These are phyloP conservation scores for Chiua virens DNA, from an alignment of 768 basidiomycete genomes.

Conservation along the genomic window DNA sequence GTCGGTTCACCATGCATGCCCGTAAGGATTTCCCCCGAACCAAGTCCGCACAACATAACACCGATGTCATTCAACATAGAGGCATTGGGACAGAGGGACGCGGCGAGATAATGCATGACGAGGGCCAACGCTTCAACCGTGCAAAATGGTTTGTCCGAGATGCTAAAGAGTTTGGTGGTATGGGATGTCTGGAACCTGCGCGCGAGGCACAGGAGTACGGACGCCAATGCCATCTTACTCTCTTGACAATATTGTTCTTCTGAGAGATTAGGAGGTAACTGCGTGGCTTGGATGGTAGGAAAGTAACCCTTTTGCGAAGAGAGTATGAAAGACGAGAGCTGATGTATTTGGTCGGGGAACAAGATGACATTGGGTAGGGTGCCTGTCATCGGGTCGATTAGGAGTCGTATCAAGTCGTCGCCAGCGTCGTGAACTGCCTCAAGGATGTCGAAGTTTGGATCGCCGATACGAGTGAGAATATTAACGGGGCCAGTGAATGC, in stretches of 20 bases:
- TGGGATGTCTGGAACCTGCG: constrained; percentile 41
- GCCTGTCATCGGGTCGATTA: constrained; percentile 37
- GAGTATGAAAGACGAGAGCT: constrained; percentile 39
- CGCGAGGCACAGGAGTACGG: constrained; percentile 45
- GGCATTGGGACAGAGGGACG: constrained; percentile 44
- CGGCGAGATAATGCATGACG: constrained; percentile 48
- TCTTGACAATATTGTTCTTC: constrained; percentile 25
- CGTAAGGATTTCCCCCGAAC: constrained; percentile 19
- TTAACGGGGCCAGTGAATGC: constrained; percentile 22
- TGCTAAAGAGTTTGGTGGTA: constrained; percentile 21
- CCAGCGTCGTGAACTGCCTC: constrained; percentile 35
- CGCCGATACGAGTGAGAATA: constrained; percentile 25
- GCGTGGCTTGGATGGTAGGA: constrained; percentile 31
- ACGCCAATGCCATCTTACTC: constrained; percentile 36
- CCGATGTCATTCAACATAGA: constrained; percentile 52
- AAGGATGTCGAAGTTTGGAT: constrained; percentile 38
- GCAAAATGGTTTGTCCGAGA: constrained; percentile 28
- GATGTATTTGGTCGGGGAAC: constrained; percentile 39
- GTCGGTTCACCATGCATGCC: constrained; percentile 19
- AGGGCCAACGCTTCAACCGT: constrained; percentile 40
- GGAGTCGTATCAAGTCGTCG: constrained; percentile 30
- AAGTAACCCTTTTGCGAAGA: constrained; percentile 33
- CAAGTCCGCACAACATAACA: constrained; percentile 43
- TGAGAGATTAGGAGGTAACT: constrained; percentile 24
- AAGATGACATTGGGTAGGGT: constrained; percentile 43